phyloP scores from a whole-genome alignment of 352 stramenopile species.

The Globisporangium radiosum region DNA sequence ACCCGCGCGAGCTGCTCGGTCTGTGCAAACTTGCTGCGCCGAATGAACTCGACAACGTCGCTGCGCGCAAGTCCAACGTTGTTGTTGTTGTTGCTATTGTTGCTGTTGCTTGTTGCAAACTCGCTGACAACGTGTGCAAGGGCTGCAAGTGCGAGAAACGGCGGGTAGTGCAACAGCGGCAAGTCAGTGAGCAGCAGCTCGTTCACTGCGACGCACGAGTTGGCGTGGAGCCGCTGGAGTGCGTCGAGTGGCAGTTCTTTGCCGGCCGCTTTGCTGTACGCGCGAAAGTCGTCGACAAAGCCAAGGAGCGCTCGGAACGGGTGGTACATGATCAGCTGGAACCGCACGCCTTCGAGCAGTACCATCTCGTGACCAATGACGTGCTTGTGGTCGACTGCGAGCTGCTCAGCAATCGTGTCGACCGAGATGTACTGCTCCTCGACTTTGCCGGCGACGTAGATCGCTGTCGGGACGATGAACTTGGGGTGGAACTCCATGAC shows the following conservation, averaged over 20 bases:
- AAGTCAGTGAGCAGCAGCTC: slow-evolving; percentile 72
- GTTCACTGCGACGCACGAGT: slow-evolving; percentile 65
- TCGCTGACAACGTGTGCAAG: slow-evolving; percentile 37
- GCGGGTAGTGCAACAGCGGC: slow-evolving; percentile 54
- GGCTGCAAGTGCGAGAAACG: slow-evolving; percentile 62
- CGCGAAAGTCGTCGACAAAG: slow-evolving; percentile 82
- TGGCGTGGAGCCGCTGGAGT: slow-evolving; percentile 76
- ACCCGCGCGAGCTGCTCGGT: slow-evolving; percentile 35
- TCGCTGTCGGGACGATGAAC: slow-evolving; percentile 74
- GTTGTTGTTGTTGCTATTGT: background rate
- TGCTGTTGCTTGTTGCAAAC: background rate
- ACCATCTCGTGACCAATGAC: slow-evolving; percentile 87
- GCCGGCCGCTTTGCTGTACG: slow-evolving; percentile 50
- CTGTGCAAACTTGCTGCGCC: slow-evolving; percentile 64
- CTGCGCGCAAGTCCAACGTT: slow-evolving; percentile 19
- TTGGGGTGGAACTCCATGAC: slow-evolving; percentile 88
- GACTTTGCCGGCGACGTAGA: slow-evolving; percentile 87
- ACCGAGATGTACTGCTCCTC: slow-evolving; percentile 89
- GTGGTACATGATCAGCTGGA: slow-evolving; percentile 88
- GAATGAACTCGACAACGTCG: slow-evolving; percentile 57
- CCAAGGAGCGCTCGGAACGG: slow-evolving; percentile 74
- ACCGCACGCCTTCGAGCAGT: slow-evolving; percentile 80
- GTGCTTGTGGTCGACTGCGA: slow-evolving; percentile 80
- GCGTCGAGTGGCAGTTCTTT: slow-evolving; percentile 57
- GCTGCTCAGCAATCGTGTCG: slow-evolving; percentile 75